These are phyloP conservation scores for Neostapfia colusana DNA, from an alignment of 176 grass and related monocot genomes.

Conservation along the genomic window DNA sequence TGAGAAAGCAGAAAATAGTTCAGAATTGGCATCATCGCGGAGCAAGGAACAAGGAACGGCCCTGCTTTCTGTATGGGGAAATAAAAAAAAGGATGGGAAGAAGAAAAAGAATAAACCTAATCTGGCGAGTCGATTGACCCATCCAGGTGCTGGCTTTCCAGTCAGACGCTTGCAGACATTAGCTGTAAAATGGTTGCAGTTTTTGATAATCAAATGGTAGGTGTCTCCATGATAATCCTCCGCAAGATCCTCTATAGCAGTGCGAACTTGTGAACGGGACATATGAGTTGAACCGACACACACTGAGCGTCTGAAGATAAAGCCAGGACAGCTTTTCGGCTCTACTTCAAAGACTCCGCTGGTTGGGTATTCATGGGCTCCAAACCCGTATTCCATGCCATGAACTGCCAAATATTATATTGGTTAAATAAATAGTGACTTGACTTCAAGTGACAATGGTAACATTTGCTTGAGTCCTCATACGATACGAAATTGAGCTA, in stretches of 20 bases:
- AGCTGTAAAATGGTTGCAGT: slow-evolving; percentile 92
- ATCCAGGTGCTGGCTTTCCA: slow-evolving; percentile 64
- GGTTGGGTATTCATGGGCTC: slow-evolving; percentile 80
- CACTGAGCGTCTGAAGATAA: slow-evolving; percentile 75
- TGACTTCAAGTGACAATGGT: neutral
- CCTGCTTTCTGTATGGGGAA: neutral
- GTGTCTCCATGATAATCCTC: slow-evolving; percentile 80
- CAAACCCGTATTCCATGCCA: slow-evolving; percentile 91
- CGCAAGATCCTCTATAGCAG: slow-evolving; percentile 66
- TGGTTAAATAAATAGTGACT: neutral
- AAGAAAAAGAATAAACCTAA: slow-evolving; percentile 49
- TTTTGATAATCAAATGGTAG: slow-evolving; percentile 81
- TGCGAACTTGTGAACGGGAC: slow-evolving; percentile 61
- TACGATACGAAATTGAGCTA: neutral
- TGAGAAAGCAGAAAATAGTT: slow-evolving; percentile 35
- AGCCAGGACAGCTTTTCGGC: slow-evolving; percentile 81
- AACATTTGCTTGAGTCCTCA: too few species aligned
- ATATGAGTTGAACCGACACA: slow-evolving; percentile 69
- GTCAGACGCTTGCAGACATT: slow-evolving; percentile 63
- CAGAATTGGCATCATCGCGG: neutral
- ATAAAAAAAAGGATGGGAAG: neutral
- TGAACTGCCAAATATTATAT: slow-evolving; percentile 49
- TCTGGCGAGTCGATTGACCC: slow-evolving; percentile 92
- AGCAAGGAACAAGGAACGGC: neutral
- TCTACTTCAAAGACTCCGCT: slow-evolving; percentile 89